These are phyloP conservation scores for Arachnopeziza araneosa DNA, from an alignment of 2,329 filamentous ascomycete genomes.

Conservation along the genomic window DNA sequence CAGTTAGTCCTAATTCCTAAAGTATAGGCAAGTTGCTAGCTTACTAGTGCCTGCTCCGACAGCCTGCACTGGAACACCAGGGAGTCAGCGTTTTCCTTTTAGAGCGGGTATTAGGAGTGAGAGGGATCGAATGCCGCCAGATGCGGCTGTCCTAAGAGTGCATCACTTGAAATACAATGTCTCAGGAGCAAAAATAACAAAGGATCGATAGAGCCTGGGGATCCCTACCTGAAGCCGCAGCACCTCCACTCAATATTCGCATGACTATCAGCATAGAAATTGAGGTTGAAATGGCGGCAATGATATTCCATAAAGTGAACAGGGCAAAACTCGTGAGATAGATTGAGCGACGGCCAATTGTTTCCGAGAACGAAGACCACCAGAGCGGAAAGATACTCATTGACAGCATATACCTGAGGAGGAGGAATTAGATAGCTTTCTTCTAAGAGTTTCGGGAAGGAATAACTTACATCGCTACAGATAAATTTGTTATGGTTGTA, in stretches of 20 bases:
- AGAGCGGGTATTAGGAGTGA: too few species aligned
- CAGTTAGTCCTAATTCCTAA: background rate
- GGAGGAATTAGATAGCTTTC: background rate
- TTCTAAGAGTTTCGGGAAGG: background rate
- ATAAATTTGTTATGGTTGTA: constrained; percentile 65
- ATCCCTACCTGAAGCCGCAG: constrained; percentile 73
- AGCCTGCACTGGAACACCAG: constrained; percentile 74
- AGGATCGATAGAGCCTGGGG: too few species aligned
- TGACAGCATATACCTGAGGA: constrained; percentile 60
- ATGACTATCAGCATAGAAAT: constrained; percentile 75
- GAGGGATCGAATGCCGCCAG: too few species aligned
- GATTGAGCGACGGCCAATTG: constrained; percentile 67
- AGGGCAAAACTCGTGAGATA: constrained; percentile 70
- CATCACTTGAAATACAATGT: too few species aligned
- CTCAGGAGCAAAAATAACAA: too few species aligned
- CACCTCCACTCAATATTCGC: constrained; percentile 68
- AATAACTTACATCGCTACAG: constrained; percentile 51
- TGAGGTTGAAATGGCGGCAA: constrained; percentile 62
- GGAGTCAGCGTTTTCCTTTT: too few species aligned
- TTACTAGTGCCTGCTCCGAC: constrained; percentile 70
- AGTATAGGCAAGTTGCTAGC: background rate
- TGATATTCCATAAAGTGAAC: constrained; percentile 64
- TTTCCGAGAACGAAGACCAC: constrained; percentile 75
- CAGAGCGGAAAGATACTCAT: constrained; percentile 83
- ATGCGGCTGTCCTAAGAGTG: too few species aligned